Conservation (phyloP, 495 filamentous ascomycete species). For the Bathelium albidoporum region DNA sequence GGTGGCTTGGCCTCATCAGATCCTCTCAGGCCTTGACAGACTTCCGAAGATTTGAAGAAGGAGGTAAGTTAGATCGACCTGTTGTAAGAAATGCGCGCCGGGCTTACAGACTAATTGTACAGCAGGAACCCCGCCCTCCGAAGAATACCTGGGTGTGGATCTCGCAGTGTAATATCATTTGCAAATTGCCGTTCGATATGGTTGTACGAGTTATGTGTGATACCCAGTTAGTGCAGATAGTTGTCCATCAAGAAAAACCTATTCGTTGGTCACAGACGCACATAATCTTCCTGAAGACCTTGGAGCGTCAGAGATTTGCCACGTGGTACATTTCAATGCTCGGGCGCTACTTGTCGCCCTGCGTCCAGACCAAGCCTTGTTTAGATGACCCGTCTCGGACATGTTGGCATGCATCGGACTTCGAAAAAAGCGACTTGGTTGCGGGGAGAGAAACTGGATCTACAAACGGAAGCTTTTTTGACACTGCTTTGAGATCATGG, state of each 20-base stretch:
- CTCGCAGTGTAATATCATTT: not conserved
- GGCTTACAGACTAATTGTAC: not conserved
- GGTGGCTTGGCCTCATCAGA: not conserved
- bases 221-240: not conserved
- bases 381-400: not conserved
- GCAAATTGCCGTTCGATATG: not conserved
- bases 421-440: not conserved
- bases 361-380: not conserved
- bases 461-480: too few relatives aligned
- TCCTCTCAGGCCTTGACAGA: not conserved
- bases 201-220: not conserved
- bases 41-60: not conserved
- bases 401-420: not conserved
- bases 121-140: not conserved
- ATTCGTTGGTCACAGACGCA: not conserved
- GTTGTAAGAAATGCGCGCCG: not conserved
- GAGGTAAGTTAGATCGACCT: not conserved
- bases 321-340: not conserved
- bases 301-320: not conserved
- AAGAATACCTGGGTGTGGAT: not conserved
- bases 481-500: too few relatives aligned
- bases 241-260: not conserved
- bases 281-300: not conserved
- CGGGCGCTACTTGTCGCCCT: not conserved
- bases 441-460: too few relatives aligned